phyloP scores from a whole-genome alignment of 192 early-diverging fungal genomes.

The Oehlia diaphana region DNA sequence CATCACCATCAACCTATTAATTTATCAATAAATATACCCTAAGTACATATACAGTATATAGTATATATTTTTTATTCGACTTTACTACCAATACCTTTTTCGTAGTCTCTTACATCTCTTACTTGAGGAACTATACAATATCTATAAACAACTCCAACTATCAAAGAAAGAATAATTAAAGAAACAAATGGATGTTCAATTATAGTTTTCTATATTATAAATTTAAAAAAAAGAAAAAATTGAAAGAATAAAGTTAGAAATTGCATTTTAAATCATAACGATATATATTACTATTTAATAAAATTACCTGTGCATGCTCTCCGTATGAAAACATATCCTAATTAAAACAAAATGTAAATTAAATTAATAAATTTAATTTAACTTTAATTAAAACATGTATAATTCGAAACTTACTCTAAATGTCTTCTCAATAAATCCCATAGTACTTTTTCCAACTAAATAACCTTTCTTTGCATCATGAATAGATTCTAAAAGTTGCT shows the following conservation, averaged over 20 bases:
- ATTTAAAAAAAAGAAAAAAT: neutral
- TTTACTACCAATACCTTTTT: neutral
- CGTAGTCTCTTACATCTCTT: neutral
- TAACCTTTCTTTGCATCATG: conserved; percentile 6
- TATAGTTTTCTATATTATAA: neutral
- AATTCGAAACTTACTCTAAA: neutral
- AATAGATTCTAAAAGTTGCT: conserved; percentile 18
- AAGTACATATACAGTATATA: neutral
- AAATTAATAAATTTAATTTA: neutral
- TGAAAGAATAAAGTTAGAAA: neutral
- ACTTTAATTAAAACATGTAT: neutral
- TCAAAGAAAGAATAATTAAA: neutral
- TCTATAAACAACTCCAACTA: neutral
- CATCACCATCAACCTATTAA: too few species aligned
- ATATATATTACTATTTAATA: neutral
- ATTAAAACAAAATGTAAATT: neutral
- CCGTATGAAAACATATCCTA: conserved; percentile 7
- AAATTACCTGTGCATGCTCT: neutral
- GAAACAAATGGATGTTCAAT: neutral
- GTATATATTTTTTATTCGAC: conserved; percentile 2
- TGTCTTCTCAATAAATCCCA: conserved; percentile 19
- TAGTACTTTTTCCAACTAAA: conserved; percentile 22
- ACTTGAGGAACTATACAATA: neutral
- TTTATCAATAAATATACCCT: neutral
- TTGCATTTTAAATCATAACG: neutral